phyloP scores from a whole-genome alignment of 768 basidiomycete species.

The Cyathus striatus region DNA sequence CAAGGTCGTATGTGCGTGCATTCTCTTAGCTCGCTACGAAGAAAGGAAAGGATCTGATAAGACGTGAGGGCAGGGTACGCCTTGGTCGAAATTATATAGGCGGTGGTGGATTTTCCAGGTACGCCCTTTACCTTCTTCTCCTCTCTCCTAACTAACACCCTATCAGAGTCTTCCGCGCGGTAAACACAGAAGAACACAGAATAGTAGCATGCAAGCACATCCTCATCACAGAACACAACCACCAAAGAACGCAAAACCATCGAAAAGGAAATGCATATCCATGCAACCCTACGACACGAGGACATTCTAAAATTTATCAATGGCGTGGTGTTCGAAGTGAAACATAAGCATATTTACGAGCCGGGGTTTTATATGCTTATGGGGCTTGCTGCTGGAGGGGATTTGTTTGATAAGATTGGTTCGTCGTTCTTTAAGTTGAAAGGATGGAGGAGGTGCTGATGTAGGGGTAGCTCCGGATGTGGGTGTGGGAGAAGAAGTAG shows the following conservation, averaged over 20 bases:
- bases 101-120: constrained; percentile 87
- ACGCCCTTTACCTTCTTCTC: too few species aligned
- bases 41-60: neutral
- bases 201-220: constrained; percentile 90
- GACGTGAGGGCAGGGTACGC: constrained; percentile 53
- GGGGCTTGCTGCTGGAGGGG: constrained; percentile 90
- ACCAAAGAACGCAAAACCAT: constrained; percentile 74
- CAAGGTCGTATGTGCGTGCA: constrained; percentile 34
- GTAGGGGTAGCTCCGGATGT: constrained; percentile 92
- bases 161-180: constrained; percentile 84
- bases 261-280: constrained; percentile 91
- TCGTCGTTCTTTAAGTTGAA: too few species aligned
- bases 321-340: constrained; percentile 67
- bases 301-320: constrained; percentile 85
- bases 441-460: too few species aligned
- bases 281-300: constrained; percentile 69
- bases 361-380: constrained; percentile 91
- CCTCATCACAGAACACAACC: constrained; percentile 57
- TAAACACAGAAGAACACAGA: constrained; percentile 56
- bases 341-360: constrained; percentile 50
- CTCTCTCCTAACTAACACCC: too few species aligned
- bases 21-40: neutral
- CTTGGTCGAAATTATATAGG: constrained; percentile 74
- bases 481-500: constrained; percentile 81
- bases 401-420: constrained; percentile 97